Percentiles rank a stretch among this genome's conserved stretches.
These are phyloP conservation scores for Neoboletus brunneissimus DNA, from an alignment of 768 basidiomycete species.

Conservation along the genomic window DNA sequence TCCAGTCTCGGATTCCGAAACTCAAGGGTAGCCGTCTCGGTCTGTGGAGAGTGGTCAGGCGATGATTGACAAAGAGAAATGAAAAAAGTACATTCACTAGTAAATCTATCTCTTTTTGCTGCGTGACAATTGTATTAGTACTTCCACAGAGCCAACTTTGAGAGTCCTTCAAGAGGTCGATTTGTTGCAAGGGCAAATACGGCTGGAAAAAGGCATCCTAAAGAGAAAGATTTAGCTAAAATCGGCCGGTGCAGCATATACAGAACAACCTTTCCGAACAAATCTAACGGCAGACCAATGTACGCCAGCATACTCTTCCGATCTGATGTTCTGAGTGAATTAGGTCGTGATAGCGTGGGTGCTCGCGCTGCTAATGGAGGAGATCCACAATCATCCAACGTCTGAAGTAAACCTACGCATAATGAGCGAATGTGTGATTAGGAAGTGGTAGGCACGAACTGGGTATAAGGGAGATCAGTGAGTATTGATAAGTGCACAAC, in stretches of 20 bases:
- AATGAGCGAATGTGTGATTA: slow-evolving; percentile 3
- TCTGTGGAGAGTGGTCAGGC: slow-evolving; percentile 42
- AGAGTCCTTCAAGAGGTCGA: slow-evolving; percentile 80
- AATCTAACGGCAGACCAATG: slow-evolving; percentile 87
- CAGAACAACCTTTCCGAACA: slow-evolving; percentile 78
- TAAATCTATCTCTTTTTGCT: slow-evolving; percentile 88
- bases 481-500: slow-evolving; percentile 96
- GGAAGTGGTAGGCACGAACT: slow-evolving; percentile 40
- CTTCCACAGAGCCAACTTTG: slow-evolving; percentile 90
- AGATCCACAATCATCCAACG: slow-evolving; percentile 87
- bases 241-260: not conserved
- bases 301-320: slow-evolving; percentile 88
- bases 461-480: slow-evolving; percentile 89
- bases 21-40: slow-evolving; percentile 83
- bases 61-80: not conserved
- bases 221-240: slow-evolving; percentile 1
- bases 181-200: slow-evolving; percentile 92
- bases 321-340: slow-evolving; percentile 84
- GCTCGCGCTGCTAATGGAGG: slow-evolving; percentile 69
- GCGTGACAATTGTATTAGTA: slow-evolving; percentile 93
- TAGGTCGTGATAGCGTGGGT: slow-evolving; percentile 64
- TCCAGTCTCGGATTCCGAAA: slow-evolving; percentile 83
- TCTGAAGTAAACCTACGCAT: slow-evolving; percentile 72
- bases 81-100: slow-evolving; percentile 67
- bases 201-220: slow-evolving; percentile 97